Conservation (phyloP, 1,284 basidiomycete genomes). For the Pterulicium gracile region DNA sequence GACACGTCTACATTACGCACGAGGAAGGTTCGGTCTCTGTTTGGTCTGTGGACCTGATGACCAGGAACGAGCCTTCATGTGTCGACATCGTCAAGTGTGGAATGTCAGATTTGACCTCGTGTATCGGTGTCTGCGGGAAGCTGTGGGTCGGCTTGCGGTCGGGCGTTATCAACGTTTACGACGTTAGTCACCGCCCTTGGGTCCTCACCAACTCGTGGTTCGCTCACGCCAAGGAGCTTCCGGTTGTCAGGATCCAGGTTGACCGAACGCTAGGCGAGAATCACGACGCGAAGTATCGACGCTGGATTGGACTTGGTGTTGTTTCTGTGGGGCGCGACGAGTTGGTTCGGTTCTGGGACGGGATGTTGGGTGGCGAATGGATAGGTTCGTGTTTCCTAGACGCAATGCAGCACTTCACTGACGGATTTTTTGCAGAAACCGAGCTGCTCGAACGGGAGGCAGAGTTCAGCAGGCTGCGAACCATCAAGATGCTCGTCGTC, state of each 20-base stretch:
- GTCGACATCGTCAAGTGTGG: slow-evolving; percentile 68
- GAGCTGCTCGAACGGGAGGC: slow-evolving; percentile 68
- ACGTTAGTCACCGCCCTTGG: slow-evolving; percentile 70
- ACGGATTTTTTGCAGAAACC: slow-evolving; percentile 37
- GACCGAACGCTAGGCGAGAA: slow-evolving; percentile 27
- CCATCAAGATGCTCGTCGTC: slow-evolving; percentile 72
- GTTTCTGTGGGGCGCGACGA: slow-evolving; percentile 76
- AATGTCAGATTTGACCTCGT: slow-evolving; percentile 65
- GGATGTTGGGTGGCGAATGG: slow-evolving; percentile 77
- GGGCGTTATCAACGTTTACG: slow-evolving; percentile 79
- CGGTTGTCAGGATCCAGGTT: slow-evolving; percentile 61
- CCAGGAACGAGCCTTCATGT: slow-evolving; percentile 42
- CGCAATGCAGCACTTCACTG: slow-evolving; percentile 1
- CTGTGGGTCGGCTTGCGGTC: slow-evolving; percentile 83
- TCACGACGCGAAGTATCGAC: neutral
- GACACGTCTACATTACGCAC: slow-evolving; percentile 80
- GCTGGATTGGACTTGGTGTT: slow-evolving; percentile 65
- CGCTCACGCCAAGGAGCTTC: slow-evolving; percentile 66
- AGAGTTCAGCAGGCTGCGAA: slow-evolving; percentile 72
- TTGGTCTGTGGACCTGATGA: slow-evolving; percentile 50
- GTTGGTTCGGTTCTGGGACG: slow-evolving; percentile 80
- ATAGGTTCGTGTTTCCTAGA: slow-evolving; percentile 45
- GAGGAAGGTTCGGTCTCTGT: slow-evolving; percentile 83
- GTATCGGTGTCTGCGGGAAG: slow-evolving; percentile 72
- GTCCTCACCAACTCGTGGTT: slow-evolving; percentile 83